Evolutionary conservation across 2,329 filamentous ascomycete species (phyloP), one percentile per base, ranked within the genome.

Genomic region (Lachnellula occidentalis): DNA sequence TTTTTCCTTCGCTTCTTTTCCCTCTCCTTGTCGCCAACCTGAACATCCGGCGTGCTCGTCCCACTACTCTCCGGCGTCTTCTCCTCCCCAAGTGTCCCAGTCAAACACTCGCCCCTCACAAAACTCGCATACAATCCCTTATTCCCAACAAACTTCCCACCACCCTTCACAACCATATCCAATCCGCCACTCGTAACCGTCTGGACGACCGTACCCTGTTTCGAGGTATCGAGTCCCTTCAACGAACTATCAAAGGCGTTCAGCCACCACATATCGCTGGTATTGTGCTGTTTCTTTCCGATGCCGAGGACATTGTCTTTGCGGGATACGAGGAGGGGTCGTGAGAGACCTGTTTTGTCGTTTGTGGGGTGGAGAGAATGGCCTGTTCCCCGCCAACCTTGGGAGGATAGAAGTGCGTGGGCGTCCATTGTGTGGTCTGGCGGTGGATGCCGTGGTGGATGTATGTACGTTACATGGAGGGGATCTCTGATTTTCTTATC

Each of bases 251-350:
- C 92, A 63, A 96, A 96, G 11, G 94, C 94, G 55, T 90, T 87
- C 72, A 96, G 79, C 94, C 94, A 99, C 94, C 94, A 99, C 70
- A 96, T 91, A 68, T 96, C 92, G 63, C 78, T 81, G 71, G 78
- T 76, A 21, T 58, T 60, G 54, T 80, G 79, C 61, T 82, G 82
- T 70, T 89, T 90, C 68, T 88, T 85, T 52, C 92, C 92, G 5
- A 97, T 76, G 22, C 92, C 92, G 51, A 88, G 78, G 27, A 81
- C 87, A 70, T 95, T 88, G 64, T 86, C 80, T 72, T 95, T 95
- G 64, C 88, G 86, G 56, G 87, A 85, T 54, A 96, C 80, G 37
- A 95, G 83, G 27, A 97, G 80, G 5, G 92, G 92, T 64, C 88
- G 88, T 24, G 85, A 83, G 52, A 97, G 85, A 43, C 92, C 92